A percentile compares a stretch with the other conserved stretches of the same genome.
Conservation (phyloP, 2,329 filamentous ascomycete genomes). For the Fusarium odoratissimum region DNA sequence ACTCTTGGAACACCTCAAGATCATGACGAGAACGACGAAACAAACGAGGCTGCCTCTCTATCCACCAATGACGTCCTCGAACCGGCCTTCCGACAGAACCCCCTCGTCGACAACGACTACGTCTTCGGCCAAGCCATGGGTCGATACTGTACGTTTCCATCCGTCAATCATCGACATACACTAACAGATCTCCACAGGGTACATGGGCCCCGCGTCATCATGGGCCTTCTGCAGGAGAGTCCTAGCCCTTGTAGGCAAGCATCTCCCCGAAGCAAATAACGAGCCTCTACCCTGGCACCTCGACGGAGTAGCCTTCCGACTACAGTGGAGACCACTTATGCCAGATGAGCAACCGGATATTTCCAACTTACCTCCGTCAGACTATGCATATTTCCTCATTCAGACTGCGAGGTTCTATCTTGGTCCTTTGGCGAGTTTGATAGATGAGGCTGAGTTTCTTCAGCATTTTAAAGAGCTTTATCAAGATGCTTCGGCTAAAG, state of each 20-base stretch:
- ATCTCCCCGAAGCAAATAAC: conserved; percentile 39
- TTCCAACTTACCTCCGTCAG: conserved; percentile 34
- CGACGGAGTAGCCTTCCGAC: conserved; percentile 41
- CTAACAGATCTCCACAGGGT: conserved; percentile 21
- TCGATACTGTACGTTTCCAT: conserved; percentile 19
- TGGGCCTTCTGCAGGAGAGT: conserved; percentile 45
- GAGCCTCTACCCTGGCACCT: conserved; percentile 43
- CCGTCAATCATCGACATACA: not conserved
- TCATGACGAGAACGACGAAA: not conserved
- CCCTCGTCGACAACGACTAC: conserved; percentile 42
- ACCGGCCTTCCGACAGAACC: conserved; percentile 41
- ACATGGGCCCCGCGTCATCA: conserved; percentile 44
- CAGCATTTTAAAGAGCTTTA: conserved; percentile 39
- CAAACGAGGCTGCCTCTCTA: not conserved
- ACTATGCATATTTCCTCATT: conserved; percentile 41
- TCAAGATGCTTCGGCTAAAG: conserved; percentile 36
- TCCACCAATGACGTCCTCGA: conserved; percentile 28
- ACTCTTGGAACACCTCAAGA: conserved; percentile 21
- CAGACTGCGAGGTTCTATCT: conserved; percentile 43
- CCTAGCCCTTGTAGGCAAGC: conserved; percentile 39
- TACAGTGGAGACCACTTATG: conserved; percentile 35
- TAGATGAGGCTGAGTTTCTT: conserved; percentile 36
- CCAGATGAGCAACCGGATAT: conserved; percentile 39
- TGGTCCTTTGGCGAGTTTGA: conserved; percentile 29
- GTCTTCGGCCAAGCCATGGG: conserved; percentile 40